Percentiles rank a stretch among this genome's conserved stretches.
Conservation (phyloP, 805 yeast genomes). For the Saccharomycopsis oosterbeekiorum region DNA sequence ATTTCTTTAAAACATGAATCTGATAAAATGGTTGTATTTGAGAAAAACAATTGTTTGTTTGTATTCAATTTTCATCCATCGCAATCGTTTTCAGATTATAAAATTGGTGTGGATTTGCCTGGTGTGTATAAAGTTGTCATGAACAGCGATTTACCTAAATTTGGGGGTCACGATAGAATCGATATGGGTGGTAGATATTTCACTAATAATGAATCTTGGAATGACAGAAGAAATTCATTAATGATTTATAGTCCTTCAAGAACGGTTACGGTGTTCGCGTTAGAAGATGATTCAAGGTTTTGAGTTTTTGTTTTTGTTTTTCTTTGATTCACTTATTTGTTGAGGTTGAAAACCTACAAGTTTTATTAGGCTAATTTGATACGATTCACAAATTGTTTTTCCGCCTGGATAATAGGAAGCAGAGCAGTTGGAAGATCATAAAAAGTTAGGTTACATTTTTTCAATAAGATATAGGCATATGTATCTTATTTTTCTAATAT, state of each 20-base stretch:
- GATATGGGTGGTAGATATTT: slow-evolving; percentile 45
- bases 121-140: slow-evolving; percentile 71
- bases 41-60: slow-evolving; percentile 76
- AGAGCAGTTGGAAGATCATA: too few relatives aligned
- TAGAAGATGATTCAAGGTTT: slow-evolving; percentile 16
- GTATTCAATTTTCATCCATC: slow-evolving; percentile 87
- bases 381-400: too few relatives aligned
- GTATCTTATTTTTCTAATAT: too few relatives aligned
- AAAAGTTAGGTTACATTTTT: too few relatives aligned
- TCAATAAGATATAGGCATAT: too few relatives aligned
- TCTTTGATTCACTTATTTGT: too few relatives aligned
- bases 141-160: slow-evolving; percentile 55
- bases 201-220: slow-evolving; percentile 75
- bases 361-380: too few relatives aligned
- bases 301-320: not conserved
- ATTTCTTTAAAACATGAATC: slow-evolving; percentile 80
- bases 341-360: too few relatives aligned
- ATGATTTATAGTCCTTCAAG: slow-evolving; percentile 80
- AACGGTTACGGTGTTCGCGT: slow-evolving; percentile 52
- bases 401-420: too few relatives aligned
- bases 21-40: slow-evolving; percentile 84
- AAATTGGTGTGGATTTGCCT: slow-evolving; percentile 76
- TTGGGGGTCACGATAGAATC: slow-evolving; percentile 77
- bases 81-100: slow-evolving; percentile 72
- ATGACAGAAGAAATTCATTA: slow-evolving; percentile 61